Evolutionary conservation across 257 asterid species (phyloP).

Genomic region (Solanum etuberosum): DNA sequence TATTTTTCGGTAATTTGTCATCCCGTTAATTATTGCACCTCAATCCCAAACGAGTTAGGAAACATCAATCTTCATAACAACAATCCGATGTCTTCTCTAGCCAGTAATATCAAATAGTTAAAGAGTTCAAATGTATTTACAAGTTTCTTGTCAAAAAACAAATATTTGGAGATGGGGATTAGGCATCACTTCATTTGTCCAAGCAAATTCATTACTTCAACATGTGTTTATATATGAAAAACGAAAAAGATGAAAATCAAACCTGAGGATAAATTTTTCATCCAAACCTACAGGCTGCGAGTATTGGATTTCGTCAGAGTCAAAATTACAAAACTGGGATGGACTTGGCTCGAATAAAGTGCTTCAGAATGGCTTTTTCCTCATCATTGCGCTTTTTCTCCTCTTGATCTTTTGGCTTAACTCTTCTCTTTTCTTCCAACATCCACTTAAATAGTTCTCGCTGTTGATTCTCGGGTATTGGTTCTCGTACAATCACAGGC

Average conservation of each 20-base stretch:
- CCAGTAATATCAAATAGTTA: not conserved
- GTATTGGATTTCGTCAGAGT: not conserved
- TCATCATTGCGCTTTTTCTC: conserved; percentile 79
- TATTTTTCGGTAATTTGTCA: not conserved
- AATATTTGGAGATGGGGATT: not conserved
- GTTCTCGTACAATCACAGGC: conserved; percentile 34
- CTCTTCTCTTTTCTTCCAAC: conserved; percentile 74
- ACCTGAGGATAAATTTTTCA: not conserved
- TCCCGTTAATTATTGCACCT: not conserved
- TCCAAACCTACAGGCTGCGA: not conserved
- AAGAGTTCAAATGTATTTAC: not conserved
- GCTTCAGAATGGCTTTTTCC: conserved; percentile 78
- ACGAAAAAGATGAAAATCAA: not conserved
- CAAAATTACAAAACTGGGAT: conserved; percentile 32
- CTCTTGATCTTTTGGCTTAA: conserved; percentile 50
- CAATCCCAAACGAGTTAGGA: not conserved
- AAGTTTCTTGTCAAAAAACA: not conserved
- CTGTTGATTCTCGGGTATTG: conserved; percentile 60
- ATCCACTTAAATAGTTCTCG: conserved; percentile 75
- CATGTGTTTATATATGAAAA: not conserved
- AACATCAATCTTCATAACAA: not conserved
- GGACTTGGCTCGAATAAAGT: conserved; percentile 61
- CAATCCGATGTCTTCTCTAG: not conserved
- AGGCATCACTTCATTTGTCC: not conserved
- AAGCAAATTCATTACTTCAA: not conserved